These are phyloP conservation scores for Filobasidium wieringae DNA, from an alignment of 768 basidiomycete genomes.

Conservation along the genomic window DNA sequence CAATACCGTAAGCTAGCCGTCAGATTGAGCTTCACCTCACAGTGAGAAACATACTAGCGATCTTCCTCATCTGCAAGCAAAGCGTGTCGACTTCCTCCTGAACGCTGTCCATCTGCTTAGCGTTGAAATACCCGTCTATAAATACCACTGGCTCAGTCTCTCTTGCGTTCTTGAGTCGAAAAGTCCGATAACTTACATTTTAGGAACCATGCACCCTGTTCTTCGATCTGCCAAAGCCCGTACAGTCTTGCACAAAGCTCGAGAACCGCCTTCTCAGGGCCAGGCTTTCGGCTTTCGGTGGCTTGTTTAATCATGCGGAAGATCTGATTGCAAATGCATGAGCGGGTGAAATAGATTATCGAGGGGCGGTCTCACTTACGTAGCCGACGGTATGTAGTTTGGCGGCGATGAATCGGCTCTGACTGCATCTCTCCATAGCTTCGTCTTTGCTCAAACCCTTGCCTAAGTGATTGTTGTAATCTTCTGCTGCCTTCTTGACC, in stretches of 20 bases:
- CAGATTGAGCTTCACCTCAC: background rate
- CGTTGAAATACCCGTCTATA: slow-evolving; percentile 35
- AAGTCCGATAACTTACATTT: slow-evolving; percentile 32
- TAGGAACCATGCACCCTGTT: slow-evolving; percentile 42
- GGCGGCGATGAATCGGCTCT: slow-evolving; percentile 42
- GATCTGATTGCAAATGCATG: slow-evolving; percentile 29
- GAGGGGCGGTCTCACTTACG: background rate
- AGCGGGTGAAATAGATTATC: background rate
- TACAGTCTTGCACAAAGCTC: slow-evolving; percentile 39
- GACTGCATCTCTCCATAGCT: slow-evolving; percentile 42
- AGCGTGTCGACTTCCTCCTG: slow-evolving; percentile 30
- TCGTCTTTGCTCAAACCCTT: slow-evolving; percentile 38
- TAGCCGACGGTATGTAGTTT: slow-evolving; percentile 40
- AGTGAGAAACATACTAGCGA: slow-evolving; percentile 28
- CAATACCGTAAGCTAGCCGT: background rate
- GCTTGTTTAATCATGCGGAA: slow-evolving; percentile 39
- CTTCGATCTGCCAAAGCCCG: slow-evolving; percentile 42
- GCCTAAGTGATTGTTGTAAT: slow-evolving; percentile 35
- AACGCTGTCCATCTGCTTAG: slow-evolving; percentile 33
- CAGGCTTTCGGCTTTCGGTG: slow-evolving; percentile 32
- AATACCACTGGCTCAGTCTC: background rate
- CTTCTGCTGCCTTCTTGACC: slow-evolving; percentile 40
- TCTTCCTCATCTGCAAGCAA: slow-evolving; percentile 28
- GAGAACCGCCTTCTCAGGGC: slow-evolving; percentile 35
- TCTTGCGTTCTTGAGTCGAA: too few species aligned